Evolutionary conservation across 179 eudicot species (phyloP), one percentile per base, ranked within the genome.

Genomic region (Silene coronaria): DNA sequence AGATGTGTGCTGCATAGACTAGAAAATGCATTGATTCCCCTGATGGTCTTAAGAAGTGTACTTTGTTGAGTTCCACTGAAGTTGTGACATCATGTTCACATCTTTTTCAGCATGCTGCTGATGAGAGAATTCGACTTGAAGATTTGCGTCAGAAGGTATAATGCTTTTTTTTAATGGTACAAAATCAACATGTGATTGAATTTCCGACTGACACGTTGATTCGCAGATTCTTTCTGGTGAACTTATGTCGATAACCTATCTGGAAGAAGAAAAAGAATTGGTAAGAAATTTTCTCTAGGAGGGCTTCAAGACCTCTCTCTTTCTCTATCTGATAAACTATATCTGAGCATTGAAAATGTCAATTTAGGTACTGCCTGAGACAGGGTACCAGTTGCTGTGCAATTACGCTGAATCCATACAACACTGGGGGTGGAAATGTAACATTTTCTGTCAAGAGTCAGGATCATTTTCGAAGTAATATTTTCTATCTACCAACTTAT

Each of bases 351-450:
- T 42, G 17, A 12, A 61, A 80, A 16, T 77, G 66, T 34, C 11
- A 19, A 19, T 76, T 61, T 81, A 96, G 99, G 95, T 84, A 70
- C 82, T 96, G 76, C 99, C 98, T 80, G 98, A 96, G 84, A 80
- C 83, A 80, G 91, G 90, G 38, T 82, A 88, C 81, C 99, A 93
- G 82, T 79, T 93, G 57, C 76, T 96, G 82, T 88, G 91, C 84
- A 88, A 85, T 79, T 96, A 96, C 82, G 89, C 89, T 77, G 92
- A 87, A 30, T 88, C 82, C 68, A 84, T 91, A 57, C 88, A 85
- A 72, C 84, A 78, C 26, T 96, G 99, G 99, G 99, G 99, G 80
- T 96, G 99, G 99, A 88, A 88, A 82, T 96, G 96, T 89, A 91
- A 89, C 82, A 82, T 88, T 78, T 87, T 85, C 84, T 62, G 82